Base-by-base conservation (phyloP, 345 rosid species). In the Psidium friedrichsthalianum region DNA sequence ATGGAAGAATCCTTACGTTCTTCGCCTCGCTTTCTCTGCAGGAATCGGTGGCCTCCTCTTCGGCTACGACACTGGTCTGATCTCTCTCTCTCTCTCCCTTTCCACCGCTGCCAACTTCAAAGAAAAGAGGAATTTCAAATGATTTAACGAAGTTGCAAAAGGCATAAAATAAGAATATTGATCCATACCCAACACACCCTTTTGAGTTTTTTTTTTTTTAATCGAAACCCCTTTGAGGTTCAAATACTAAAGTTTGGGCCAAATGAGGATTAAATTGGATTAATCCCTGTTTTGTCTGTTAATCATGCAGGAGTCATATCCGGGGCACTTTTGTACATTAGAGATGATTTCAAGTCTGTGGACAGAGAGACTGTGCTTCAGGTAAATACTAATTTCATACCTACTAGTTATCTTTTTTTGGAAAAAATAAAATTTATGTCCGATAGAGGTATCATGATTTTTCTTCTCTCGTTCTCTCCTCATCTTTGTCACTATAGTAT, bases 41-140 rank as follows among this genome's bases (percentile, higher is more conserved):
- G 98, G 99, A 53, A 94, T 96, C 86, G 98, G 99, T 25, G 98
- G 99, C 85, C 94, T 95, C 59, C 95, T 96, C 61, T 95, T 96
- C 82, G 98, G 99, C 69, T 96, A 96, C 54, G 99, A 95, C 89
- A 95, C 99, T 2, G 99, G 99, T 92, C 11, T 44, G 49, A 44
- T 10, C n/a, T 64, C 36, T 83, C 47, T 29, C 40, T 78, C 69
- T 61, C 51, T 61, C n/a, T 82, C 16, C 44, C 29, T 18, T 25
- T 44, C 53, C 44, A 32, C 11, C 5, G 42, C 76, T 29, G 16
- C 22, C 7, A 15, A 29, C 5, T 40, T 64, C 44, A 7, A 32
- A 29, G 76, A 64, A 29, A 64, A 15, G 76, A 64, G 76, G 76
- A 29, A 4, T 64, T 64, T 64, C 76, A 29, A 36, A 64, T 64